phyloP scores from a whole-genome alignment of 1,284 basidiomycete genomes.

The Ustilago tritici region DNA sequence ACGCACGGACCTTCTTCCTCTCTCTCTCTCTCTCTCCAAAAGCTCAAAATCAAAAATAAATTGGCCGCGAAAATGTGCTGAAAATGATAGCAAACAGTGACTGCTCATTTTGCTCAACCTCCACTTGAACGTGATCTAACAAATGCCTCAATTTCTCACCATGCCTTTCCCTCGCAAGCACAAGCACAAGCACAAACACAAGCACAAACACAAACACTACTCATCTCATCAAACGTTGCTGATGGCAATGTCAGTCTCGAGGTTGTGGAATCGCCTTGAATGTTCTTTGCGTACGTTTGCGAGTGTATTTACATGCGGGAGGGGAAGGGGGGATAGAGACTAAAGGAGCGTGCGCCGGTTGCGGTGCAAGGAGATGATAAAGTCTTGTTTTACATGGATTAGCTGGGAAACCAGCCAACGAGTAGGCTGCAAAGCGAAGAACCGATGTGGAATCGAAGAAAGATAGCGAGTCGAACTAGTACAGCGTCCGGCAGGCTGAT shows the following conservation, averaged over 20 bases:
- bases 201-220: too few relatives aligned
- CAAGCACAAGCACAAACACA: neutral
- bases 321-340: neutral
- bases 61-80: neutral
- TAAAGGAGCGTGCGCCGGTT: constrained; percentile 12
- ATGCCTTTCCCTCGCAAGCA: too few relatives aligned
- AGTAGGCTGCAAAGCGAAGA: neutral
- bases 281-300: constrained; percentile 27
- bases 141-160: too few relatives aligned
- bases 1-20: neutral
- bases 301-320: constrained; percentile 29
- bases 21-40: neutral
- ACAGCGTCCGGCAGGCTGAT: neutral
- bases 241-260: too few relatives aligned
- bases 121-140: too few relatives aligned
- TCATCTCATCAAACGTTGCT: too few relatives aligned
- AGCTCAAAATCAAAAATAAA: neutral
- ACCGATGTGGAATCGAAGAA: neutral
- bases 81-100: neutral
- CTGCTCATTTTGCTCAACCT: too few relatives aligned
- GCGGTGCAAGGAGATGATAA: neutral
- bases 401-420: neutral
- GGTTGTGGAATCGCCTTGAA: constrained; percentile 15
- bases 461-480: neutral
- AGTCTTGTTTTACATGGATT: constrained; percentile 40